These are phyloP conservation scores for Colletotrichum sp. DNA, from an alignment of 2,329 filamentous ascomycete genomes.

Conservation along the genomic window DNA sequence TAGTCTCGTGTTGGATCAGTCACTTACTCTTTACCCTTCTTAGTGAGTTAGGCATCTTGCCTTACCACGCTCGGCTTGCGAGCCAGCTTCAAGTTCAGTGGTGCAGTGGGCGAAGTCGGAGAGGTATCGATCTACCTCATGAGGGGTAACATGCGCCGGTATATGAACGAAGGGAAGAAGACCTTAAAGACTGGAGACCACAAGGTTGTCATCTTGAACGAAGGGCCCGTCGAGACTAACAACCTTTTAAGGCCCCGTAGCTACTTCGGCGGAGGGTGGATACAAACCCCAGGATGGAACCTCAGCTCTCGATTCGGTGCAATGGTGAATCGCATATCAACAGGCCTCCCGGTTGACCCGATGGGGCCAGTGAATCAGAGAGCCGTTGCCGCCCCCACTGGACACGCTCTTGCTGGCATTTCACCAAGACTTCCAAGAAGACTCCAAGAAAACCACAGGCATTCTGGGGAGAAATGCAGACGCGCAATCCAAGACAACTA, in stretches of 20 bases:
- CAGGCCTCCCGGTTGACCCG: neutral
- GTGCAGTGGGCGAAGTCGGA: neutral
- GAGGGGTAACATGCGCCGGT: neutral
- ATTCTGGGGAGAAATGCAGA: neutral
- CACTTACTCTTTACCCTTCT: neutral
- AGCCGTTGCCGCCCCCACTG: neutral
- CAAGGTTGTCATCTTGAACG: neutral
- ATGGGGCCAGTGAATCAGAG: neutral
- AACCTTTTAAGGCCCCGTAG: neutral
- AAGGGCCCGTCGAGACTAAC: neutral
- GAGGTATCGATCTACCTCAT: neutral
- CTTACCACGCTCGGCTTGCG: neutral
- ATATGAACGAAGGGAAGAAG: neutral
- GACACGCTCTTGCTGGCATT: neutral
- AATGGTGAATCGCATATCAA: neutral
- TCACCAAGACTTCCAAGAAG: neutral
- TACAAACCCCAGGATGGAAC: neutral
- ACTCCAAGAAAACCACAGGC: neutral
- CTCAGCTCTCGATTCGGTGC: neutral
- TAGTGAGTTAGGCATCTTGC: neutral
- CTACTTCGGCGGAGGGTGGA: neutral
- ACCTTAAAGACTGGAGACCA: neutral
- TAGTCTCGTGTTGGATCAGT: neutral
- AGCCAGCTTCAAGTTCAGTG: neutral
- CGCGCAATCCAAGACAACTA: conserved; percentile 6